Conservation (phyloP, 2,329 filamentous ascomycete genomes). For the Pyrenochaeta sp. region DNA sequence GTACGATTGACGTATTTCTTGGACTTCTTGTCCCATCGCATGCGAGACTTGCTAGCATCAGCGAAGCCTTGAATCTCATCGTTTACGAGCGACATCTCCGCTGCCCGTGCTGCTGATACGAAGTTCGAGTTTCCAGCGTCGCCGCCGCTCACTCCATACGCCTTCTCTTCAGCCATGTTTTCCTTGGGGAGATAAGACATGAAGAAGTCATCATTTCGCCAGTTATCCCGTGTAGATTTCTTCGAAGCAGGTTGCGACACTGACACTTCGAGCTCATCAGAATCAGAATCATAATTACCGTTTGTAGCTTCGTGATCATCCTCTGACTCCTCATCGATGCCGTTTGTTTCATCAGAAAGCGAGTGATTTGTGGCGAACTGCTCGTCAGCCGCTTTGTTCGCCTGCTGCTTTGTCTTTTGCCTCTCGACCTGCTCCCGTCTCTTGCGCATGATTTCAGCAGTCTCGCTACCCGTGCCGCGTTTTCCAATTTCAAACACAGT, state of each 20-base stretch:
- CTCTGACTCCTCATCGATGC: conserved; percentile 38
- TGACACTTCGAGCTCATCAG: conserved; percentile 63
- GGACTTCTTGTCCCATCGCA: conserved; percentile 97
- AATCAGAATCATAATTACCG: conserved; percentile 55
- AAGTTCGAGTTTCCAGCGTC: conserved; percentile 72
- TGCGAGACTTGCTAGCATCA: conserved; percentile 74
- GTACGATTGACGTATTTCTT: conserved; percentile 92
- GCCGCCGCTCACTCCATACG: conserved; percentile 90
- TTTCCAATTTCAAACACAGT: conserved; percentile 96
- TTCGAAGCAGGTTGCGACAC: conserved; percentile 53
- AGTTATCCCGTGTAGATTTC: conserved; percentile 58
- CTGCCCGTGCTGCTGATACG: conserved; percentile 83
- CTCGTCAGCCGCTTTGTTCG: conserved; percentile 45
- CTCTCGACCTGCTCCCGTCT: conserved; percentile 74
- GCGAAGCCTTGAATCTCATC: conserved; percentile 88
- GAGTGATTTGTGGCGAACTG: conserved; percentile 9
- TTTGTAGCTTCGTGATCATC: conserved; percentile 46
- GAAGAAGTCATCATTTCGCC: conserved; percentile 88
- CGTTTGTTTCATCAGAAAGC: conserved; percentile 16
- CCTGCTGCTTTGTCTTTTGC: conserved; percentile 55
- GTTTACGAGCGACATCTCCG: conserved; percentile 90
- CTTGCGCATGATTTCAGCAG: conserved; percentile 78
- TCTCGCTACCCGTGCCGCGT: conserved; percentile 68
- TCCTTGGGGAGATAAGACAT: conserved; percentile 93
- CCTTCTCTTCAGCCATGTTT: conserved; percentile 87